These are phyloP conservation scores for Nitzschia sp. DNA, from an alignment of 108 stramenopile genomes.

Conservation along the genomic window DNA sequence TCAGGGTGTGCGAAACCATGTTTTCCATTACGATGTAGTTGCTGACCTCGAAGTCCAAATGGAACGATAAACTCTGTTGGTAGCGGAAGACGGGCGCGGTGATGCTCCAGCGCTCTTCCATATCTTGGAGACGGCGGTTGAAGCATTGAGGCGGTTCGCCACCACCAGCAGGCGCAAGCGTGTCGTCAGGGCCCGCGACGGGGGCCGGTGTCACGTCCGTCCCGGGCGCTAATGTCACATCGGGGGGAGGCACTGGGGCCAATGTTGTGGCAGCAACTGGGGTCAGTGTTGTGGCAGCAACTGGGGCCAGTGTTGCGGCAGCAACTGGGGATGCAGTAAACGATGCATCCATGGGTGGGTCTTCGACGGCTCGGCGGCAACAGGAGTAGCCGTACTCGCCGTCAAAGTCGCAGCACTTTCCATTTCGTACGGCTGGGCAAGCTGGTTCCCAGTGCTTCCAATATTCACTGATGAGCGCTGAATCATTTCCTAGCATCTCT, in stretches of 20 bases:
- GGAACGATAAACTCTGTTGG: not conserved
- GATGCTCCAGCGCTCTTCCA: not conserved
- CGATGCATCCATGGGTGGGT: not conserved
- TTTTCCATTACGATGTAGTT: not conserved
- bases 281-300: not conserved
- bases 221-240: not conserved
- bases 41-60: not conserved
- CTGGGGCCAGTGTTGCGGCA: not conserved
- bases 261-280: not conserved
- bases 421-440: not conserved
- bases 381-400: not conserved
- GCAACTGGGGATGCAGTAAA: not conserved
- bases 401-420: not conserved
- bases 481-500: not conserved
- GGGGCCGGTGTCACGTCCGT: not conserved
- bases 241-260: not conserved
- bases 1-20: not conserved
- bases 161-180: too few species aligned
- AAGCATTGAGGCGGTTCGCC: not conserved
- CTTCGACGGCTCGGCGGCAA: not conserved
- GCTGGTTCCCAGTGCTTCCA: slow-evolving; percentile 1
- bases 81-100: not conserved
- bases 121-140: slow-evolving; percentile 1
- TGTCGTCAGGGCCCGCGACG: not conserved
- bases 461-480: not conserved